Conservation (phyloP, 73 alveolate species). For the Paramecium biaurelia region DNA sequence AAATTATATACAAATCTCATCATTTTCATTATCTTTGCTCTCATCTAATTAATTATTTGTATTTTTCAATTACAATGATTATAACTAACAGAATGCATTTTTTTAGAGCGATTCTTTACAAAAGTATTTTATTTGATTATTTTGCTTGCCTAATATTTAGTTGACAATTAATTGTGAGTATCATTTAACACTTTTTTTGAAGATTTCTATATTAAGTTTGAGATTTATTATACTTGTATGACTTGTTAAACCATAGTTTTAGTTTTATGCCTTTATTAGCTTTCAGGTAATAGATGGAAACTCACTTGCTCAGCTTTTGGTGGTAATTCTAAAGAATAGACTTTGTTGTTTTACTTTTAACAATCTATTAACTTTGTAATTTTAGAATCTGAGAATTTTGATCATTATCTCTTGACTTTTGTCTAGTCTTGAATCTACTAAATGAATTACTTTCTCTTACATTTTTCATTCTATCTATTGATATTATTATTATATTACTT, state of each 20-base stretch:
- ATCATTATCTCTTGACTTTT: slow-evolving; percentile 38
- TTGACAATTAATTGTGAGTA: neutral
- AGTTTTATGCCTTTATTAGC: neutral
- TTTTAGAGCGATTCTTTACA: slow-evolving; percentile 7
- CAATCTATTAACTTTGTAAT: slow-evolving; percentile 29
- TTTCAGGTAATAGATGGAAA: neutral
- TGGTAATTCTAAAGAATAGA: neutral
- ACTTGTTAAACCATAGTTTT: neutral
- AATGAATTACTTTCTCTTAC: slow-evolving; percentile 47
- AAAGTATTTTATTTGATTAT: neutral
- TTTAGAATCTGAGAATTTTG: neutral
- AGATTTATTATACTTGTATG: neutral
- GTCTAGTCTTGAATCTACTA: slow-evolving; percentile 31
- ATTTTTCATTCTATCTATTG: slow-evolving; percentile 9
- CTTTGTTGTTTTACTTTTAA: slow-evolving; percentile 1
- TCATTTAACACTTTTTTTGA: slow-evolving; percentile 19
- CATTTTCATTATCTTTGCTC: neutral
- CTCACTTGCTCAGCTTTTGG: neutral
- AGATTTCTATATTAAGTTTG: neutral
- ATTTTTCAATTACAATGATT: neutral
- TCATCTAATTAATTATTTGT: neutral
- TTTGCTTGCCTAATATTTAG: neutral
- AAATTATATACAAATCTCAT: neutral
- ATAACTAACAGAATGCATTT: slow-evolving; percentile 25
- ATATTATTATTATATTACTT: neutral